Evolutionary conservation across 2,329 filamentous ascomycete species (phyloP), one percentile per base, ranked within the genome.

Genomic region (Aspergillus floridensis): DNA sequence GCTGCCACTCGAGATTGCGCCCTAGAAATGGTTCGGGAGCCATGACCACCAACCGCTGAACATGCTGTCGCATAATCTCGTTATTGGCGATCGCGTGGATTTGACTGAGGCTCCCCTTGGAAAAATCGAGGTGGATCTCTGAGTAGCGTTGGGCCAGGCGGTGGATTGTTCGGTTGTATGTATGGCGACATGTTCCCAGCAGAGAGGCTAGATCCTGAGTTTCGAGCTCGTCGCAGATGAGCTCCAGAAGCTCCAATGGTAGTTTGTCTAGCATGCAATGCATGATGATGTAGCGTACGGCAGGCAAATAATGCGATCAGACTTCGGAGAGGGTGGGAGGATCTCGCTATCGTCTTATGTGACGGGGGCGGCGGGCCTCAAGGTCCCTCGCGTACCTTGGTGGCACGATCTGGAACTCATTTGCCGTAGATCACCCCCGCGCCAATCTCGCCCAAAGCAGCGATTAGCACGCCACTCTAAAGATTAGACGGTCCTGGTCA

Each of bases 31-130:
- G 60, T 51, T 62, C 60, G 14, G 51, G 58, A 7, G 50, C 51
- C 58, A 62, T 59, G 2, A 62, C 51, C 16, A 62, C 60, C 31
- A 62, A 44, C 7, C 54, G 58, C 24, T 57, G 60, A 10, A 62
- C 58, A 21, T 62, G 53, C 7, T 51, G 7, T n/a, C 58, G 22
- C 58, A 62, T 57, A 8, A 58, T 16, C 6, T 46, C 35, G 22
- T 62, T 62, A 16, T 46, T 38, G 11, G 60, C 54, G 41, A 62
- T 57, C 2, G 60, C 58, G 49, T 62, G 60, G 4, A 62, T 44
- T 22, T 62, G 60, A 32, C 56, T 51, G n/a, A 62, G 49, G 5
- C 53, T 53, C 2, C n/a, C 35, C 14, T 59, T 29, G 11, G 60
- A 62, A 29, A 62, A 62, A 14, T 62, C 60, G 3, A 59, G n/a